Base-by-base conservation (phyloP, 2,329 filamentous ascomycete genomes). In the Cladophialophora exuberans region DNA sequence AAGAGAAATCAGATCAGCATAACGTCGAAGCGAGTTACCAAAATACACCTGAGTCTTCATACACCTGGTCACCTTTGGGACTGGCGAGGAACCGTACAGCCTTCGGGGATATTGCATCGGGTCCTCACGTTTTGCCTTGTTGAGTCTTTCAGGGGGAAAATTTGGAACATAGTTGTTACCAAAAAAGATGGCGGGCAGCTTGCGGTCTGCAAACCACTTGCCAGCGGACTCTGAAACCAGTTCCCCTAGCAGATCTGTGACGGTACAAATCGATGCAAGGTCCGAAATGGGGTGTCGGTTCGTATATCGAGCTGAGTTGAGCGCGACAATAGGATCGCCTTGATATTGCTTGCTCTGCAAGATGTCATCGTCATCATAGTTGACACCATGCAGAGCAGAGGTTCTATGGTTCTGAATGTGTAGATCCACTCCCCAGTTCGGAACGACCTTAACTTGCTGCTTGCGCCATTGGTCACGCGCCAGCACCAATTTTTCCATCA, bases 1-100 rank as follows among this genome's bases (percentile, higher is more conserved):
- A 65, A 86, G 83, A 9, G 76, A 72, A 41, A 86, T 73, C 65
- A 86, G 76, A 67, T 87, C 84, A 42, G 73, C 75, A 66, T 81
- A 86, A 31, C 83, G 76, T 46, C 84, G 79, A 18, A 87, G 72
- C 1, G 84, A 84, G 63, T 79, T 84, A 0, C 83, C 86, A 46
- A 78, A 76, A 68, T 82, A 84, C 55, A 77, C 68, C 63, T 86
- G 47, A n/a, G 86, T 22, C 74, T 66, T 23, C 76, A 69, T 23
- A 82, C 68, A 30, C 81, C 82, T 2, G 6, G 76, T 67, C 3
- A 69, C 67, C 62, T 86, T 82, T 11, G 69, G 72, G 17, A 79
- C 57, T 1, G 82, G 80, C 2, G 64, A 69, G 75, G 76, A 31
- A 66, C 55, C 13, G 66, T 62, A 64, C 69, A 62, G 49, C 72